These are phyloP conservation scores for Psilocybe subaeruginosa DNA, from an alignment of 768 basidiomycete species.

Conservation along the genomic window DNA sequence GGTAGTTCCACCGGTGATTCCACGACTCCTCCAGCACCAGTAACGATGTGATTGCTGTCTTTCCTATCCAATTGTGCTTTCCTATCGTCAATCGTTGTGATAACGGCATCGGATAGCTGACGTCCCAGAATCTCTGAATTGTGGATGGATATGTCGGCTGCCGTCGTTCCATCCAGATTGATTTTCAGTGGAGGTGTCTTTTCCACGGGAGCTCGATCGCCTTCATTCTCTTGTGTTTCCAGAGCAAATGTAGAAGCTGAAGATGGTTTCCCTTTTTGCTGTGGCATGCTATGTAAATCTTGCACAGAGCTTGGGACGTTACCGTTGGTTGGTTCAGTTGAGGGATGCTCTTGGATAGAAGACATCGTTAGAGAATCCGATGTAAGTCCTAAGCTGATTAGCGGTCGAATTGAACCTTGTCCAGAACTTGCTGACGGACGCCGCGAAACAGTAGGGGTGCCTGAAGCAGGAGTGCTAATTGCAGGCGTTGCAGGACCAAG, in stretches of 20 bases:
- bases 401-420: not conserved
- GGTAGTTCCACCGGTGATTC: not conserved
- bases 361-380: constrained; percentile 42
- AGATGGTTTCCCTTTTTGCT: constrained; percentile 20
- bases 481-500: constrained; percentile 70
- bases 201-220: not conserved
- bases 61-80: constrained; percentile 12
- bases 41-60: constrained; percentile 6
- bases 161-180: constrained; percentile 10
- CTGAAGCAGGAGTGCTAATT: constrained; percentile 6
- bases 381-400: constrained; percentile 23
- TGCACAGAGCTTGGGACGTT: no score
- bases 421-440: constrained; percentile 16
- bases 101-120: constrained; percentile 44
- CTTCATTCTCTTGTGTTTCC: constrained; percentile 40
- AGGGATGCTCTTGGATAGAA: constrained; percentile 32
- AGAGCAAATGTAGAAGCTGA: constrained; percentile 55
- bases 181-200: constrained; percentile 4
- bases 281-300: constrained; percentile 9
- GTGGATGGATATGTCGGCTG: constrained; percentile 25
- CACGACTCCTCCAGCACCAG: constrained; percentile 12
- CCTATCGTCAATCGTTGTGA: constrained; percentile 26
- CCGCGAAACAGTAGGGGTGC: constrained; percentile 52
- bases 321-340: constrained; percentile 6
- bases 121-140: constrained; percentile 41